These are phyloP conservation scores for Lyophyllum decastes DNA, from an alignment of 768 basidiomycete genomes.

Conservation along the genomic window DNA sequence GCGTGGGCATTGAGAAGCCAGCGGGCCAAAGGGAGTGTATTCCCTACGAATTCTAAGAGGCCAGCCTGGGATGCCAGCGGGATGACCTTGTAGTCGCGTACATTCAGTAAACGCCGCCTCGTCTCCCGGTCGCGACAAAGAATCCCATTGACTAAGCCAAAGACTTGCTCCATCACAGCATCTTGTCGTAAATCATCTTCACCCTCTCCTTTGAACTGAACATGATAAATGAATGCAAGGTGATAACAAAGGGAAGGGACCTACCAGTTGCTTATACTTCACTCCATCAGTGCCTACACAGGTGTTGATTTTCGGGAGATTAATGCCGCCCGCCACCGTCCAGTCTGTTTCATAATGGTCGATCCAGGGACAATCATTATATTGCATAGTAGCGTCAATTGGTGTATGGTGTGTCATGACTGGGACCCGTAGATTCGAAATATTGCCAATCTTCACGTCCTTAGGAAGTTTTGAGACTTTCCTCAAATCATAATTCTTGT, in stretches of 20 bases:
- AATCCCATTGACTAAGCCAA: conserved; percentile 82
- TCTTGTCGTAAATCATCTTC: conserved; percentile 95
- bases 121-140: conserved; percentile 77
- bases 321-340: conserved; percentile 72
- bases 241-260: background rate
- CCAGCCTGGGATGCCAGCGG: conserved; percentile 83
- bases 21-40: conserved; percentile 62
- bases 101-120: conserved; percentile 63
- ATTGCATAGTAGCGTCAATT: conserved; percentile 69
- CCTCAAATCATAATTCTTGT: conserved; percentile 19
- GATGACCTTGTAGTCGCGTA: conserved; percentile 88
- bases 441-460: conserved; percentile 42
- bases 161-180: conserved; percentile 99
- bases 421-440: conserved; percentile 70
- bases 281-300: conserved; percentile 71
- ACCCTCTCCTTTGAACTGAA: conserved; percentile 88
- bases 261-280: conserved; percentile 72
- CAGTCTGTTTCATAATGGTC: conserved; percentile 59
- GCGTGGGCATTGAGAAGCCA: conserved; percentile 70
- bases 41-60: conserved; percentile 86
- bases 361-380: conserved; percentile 73
- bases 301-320: conserved; percentile 76
- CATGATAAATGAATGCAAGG: background rate
- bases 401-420: conserved; percentile 75
- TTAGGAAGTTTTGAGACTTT: conserved; percentile 44